Percentiles rank a stretch among this genome's conserved stretches.
Conservation (phyloP, 352 stramenopile species). For the Proteromonas lacertae region DNA sequence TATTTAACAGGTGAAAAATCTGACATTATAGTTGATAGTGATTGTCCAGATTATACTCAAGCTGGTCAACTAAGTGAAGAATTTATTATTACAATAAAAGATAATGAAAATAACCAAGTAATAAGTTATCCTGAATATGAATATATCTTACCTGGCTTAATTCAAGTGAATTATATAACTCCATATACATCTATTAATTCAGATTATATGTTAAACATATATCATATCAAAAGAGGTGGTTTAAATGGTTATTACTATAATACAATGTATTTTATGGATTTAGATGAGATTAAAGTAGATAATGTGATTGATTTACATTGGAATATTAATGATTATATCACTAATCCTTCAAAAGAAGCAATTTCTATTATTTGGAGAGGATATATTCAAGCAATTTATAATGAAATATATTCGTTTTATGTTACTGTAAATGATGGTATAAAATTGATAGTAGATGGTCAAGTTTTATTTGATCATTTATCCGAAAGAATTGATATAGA, state of each 20-base stretch:
- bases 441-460: constrained; percentile 36
- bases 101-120: too few species aligned
- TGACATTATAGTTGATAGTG: too few species aligned
- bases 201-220: too few species aligned
- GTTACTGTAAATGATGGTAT: constrained; percentile 47
- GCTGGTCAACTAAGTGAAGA: too few species aligned
- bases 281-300: constrained; percentile 41
- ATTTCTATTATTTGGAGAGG: constrained; percentile 64
- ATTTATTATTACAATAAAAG: too few species aligned
- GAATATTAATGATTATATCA: constrained; percentile 19
- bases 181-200: too few species aligned
- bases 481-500: constrained; percentile 13
- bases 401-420: constrained; percentile 40
- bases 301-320: constrained; percentile 51
- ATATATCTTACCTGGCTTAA: too few species aligned
- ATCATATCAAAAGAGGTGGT: constrained; percentile 27
- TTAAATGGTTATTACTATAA: constrained; percentile 65
- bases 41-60: too few species aligned
- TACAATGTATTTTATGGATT: constrained; percentile 56
- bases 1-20: too few species aligned
- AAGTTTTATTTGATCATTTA: constrained; percentile 38
- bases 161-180: too few species aligned
- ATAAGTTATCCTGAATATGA: too few species aligned
- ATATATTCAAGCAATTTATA: constrained; percentile 48
- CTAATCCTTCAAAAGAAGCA: too few species aligned